Evolutionary conservation across 495 filamentous ascomycete species (phyloP), one percentile per base, ranked within the genome.

Genomic region (Penicillium diatomitis): DNA sequence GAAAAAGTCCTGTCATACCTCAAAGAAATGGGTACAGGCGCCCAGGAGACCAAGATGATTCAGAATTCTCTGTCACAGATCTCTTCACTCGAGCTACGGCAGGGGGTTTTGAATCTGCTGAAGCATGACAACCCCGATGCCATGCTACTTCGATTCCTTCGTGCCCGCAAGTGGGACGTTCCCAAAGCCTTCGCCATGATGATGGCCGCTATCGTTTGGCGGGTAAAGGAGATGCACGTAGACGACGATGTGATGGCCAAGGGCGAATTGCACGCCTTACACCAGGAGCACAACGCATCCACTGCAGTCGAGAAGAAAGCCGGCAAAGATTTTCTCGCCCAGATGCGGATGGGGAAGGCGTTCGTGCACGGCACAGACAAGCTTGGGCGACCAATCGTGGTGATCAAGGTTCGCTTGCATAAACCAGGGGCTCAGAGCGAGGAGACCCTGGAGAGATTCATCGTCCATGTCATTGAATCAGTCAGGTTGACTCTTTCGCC

Each of bases 81-180:
- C 33, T 68, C 80, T 3, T 85, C 88, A 2, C 82, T 84, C 52
- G 75, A 83, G 43, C 74, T 97, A 47, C 78, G 89, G 27, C 66
- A 74, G 12, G 83, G 87, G 3, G 83, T 96, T 60, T 88, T 92
- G 80, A 75, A 74, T 46, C 90, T 90, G 80, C 77, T 88, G 37
- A 96, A 96, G 72, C 85, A 88, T 59, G 91, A 97, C 58, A 79
- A 95, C 61, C 92, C 92, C 0, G 92, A 98, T 63, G 86, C 77
- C 1, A 71, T 97, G 38, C 70, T 96, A n/a, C 72, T 96, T 39
- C 85, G 92, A 12, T 98, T 95, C 62, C 70, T 98, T 41, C 78
- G 92, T 33, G 92, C 92, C 11, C 77, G 92, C 30, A 97, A 97
- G 64, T 98, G 92, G 92, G 85, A 96, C 58, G 79, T 95, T 9